phyloP scores from a whole-genome alignment of 495 filamentous ascomycete genomes.

The Penicillium paxilli region DNA sequence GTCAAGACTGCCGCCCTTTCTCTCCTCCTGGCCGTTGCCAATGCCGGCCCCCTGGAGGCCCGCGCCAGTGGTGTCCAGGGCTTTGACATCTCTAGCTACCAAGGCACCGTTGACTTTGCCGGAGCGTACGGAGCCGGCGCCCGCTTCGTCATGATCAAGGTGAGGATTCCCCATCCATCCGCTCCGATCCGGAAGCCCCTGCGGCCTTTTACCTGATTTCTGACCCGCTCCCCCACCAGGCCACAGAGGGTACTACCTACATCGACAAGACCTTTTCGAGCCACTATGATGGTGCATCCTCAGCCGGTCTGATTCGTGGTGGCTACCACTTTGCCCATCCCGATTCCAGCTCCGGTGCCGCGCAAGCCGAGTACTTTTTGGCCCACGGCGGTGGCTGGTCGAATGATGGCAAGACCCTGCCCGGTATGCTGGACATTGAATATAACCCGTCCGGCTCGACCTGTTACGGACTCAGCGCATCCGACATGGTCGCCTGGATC shows the following conservation, averaged over 20 bases:
- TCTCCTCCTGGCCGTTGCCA: constrained; percentile 14
- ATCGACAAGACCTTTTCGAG: constrained; percentile 51
- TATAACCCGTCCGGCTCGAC: constrained; percentile 42
- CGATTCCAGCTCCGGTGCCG: constrained; percentile 44
- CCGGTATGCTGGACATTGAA: constrained; percentile 69
- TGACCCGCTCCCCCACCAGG: constrained; percentile 33
- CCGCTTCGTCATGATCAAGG: constrained; percentile 73
- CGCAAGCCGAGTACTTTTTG: constrained; percentile 60
- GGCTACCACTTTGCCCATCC: constrained; percentile 67
- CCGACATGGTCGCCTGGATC: constrained; percentile 62
- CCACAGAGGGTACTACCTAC: constrained; percentile 60
- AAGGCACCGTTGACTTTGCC: constrained; percentile 55
- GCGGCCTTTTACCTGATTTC: too few relatives aligned
- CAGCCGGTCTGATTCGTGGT: constrained; percentile 58
- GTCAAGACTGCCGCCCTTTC: constrained; percentile 18
- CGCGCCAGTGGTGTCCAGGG: constrained; percentile 53
- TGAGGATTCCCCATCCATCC: constrained; percentile 5
- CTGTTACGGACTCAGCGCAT: constrained; percentile 54
- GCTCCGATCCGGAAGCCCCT: not conserved
- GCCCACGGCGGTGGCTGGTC: constrained; percentile 64
- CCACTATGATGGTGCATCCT: constrained; percentile 56
- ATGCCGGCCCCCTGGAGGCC: constrained; percentile 27
- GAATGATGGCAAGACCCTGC: constrained; percentile 60
- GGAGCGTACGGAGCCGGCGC: constrained; percentile 56
- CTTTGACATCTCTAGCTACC: constrained; percentile 66